Percentiles rank a stretch among this genome's conserved stretches.
Evolutionary conservation across 2,329 filamentous ascomycete genomes (phyloP).

Genomic region (Ophiocordyceps sinensis): DNA sequence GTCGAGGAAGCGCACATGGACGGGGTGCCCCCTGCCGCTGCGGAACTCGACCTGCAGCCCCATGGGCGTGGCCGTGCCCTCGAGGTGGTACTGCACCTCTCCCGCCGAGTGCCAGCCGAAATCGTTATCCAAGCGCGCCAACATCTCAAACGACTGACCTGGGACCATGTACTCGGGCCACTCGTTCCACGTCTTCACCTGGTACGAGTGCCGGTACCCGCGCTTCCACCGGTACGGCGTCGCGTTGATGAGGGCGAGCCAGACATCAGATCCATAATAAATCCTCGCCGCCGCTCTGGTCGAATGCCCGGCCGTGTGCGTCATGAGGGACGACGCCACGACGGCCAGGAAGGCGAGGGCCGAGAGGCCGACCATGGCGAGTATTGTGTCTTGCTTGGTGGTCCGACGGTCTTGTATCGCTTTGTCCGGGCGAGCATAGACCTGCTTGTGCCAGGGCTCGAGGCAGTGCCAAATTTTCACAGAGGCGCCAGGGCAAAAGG

Average conservation of each 20-base stretch:
- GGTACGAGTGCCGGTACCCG: slow-evolving; percentile 7
- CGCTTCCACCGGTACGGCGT: slow-evolving; percentile 17
- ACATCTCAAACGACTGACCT: slow-evolving; percentile 8
- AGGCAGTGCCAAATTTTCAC: no score
- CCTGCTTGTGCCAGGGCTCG: no score
- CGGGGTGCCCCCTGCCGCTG: neutral
- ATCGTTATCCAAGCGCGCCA: neutral
- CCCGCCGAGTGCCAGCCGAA: slow-evolving; percentile 8
- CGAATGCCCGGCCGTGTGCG: neutral
- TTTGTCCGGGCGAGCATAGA: no score
- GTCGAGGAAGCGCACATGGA: slow-evolving; percentile 9
- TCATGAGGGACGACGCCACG: neutral
- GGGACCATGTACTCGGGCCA: slow-evolving; percentile 14
- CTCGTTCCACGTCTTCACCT: slow-evolving; percentile 7
- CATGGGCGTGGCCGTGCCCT: slow-evolving; percentile 11
- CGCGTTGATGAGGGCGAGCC: slow-evolving; percentile 16
- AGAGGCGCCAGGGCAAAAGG: no score
- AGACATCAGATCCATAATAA: slow-evolving; percentile 4
- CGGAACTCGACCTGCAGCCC: slow-evolving; percentile 13
- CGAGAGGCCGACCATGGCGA: neutral
- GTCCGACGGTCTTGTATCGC: no score
- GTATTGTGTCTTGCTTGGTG: no score
- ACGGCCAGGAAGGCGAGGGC: neutral
- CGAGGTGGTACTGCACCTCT: slow-evolving; percentile 15
- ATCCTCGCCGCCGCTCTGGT: no score